Base-by-base conservation (phyloP, 2,329 filamentous ascomycete genomes). In the Lecanicillium sp. region DNA sequence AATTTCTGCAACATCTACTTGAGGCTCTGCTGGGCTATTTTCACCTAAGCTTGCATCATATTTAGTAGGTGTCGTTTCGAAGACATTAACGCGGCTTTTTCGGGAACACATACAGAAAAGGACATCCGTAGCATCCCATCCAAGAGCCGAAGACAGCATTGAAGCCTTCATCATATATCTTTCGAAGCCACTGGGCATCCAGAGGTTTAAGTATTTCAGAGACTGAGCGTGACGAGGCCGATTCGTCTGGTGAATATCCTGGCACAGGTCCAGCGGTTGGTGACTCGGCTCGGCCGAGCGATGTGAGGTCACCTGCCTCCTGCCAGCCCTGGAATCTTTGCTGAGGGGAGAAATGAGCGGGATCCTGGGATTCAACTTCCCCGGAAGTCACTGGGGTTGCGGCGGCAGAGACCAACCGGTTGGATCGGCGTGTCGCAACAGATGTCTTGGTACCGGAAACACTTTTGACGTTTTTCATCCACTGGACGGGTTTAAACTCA, bases 121-220 rank as follows among this genome's bases (percentile, higher is more conserved):
- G 64, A 42, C 61, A 64, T 38, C 62, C 58, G 34, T 65, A 59
- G 41, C 56, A 56, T 0, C 64, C 61, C 49, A 66, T 55, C 61
- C 61, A 66, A 0, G 60, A 65, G 2, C 62, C 63, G 46, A 66
- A 65, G 1, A 65, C 52, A 3, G 55, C 51, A 34, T 65, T 61
- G 28, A 65, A 67, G 0, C 58, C 57, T 30, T 49, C 48, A 20
- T 51, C 46, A 42, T 62, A 65, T 9, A 65, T 52, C 8, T 37
- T 43, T 11, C 49, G 46, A 3, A 58, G 46, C 52, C 53, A 57
- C 28, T 36, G 36, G 2, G 30, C 44, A 31, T 55, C 53, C 0
- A 33, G 8, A 2, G 44, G 28, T 25, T 42, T 40, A 11, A 46
- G 34, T 4, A 40, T 13, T 18, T 42, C 36, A 3, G 35, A 18